Base-by-base conservation (phyloP, 2,329 filamentous ascomycete genomes). In the Xylaria arbuscula region DNA sequence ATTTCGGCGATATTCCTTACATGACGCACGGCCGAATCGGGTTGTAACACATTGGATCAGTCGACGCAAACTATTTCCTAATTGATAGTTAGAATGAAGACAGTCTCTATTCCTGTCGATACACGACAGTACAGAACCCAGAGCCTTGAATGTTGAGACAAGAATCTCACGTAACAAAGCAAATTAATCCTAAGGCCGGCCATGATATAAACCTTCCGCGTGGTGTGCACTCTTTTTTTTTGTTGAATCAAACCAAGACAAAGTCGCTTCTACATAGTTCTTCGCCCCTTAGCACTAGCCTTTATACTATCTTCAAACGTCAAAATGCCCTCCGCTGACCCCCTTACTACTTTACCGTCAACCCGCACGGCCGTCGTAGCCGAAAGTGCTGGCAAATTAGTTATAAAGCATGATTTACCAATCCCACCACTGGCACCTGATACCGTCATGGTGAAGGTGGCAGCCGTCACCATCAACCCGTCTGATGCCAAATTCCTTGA, bases 381-480 rank as follows among this genome's bases (percentile, higher is more conserved):
- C 13, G 42, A 63, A 15, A 56, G 51, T 19, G 32, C 45, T 1
- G 68, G 69, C 28, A 56, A 62, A 34, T 55, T 69, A 5, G 42
- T 51, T 28, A 62, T 74, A 8, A 40, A 62, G 17, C 22, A 65
- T 15, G 65, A 71, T 61, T 50, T 40, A 3, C 45, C 59, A 3
- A 51, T 75, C 5, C 74, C 73, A 17, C 11, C 48, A 3, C 53
- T 75, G 4, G 47, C n/a, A 13, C 64, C 72, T 9, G 71, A 70
- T 17, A 66, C 50, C 15, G 59, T 70, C 13, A 38, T 76, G 13
- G 66, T 76, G 32, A 69, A 70, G 51, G 63, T 62, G 2, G 40
- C 40, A 28, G 72, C 71, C 32, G 69, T 75, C n/a, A 70, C 68
- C 13, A 19, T 75, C 15, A 75, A 76, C 40, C 75, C 75, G 2